Base-by-base conservation (phyloP, 2,329 filamentous ascomycete genomes). In the Coleophoma eucalyptorum region DNA sequence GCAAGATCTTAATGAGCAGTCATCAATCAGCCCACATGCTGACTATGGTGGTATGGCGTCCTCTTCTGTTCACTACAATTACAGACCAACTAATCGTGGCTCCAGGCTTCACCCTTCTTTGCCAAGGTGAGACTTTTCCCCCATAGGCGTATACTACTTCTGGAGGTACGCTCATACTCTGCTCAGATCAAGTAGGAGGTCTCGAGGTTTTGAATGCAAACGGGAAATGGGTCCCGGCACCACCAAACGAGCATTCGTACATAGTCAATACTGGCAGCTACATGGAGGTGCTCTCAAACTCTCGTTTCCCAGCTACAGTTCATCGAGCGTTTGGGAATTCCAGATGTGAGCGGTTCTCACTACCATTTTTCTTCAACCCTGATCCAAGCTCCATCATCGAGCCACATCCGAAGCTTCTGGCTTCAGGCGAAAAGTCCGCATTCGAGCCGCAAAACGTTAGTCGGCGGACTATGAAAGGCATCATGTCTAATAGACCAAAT, bases 231-330 rank as follows among this genome's bases (percentile, higher is more conserved):
- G 61, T 75, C 6, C 49, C 67, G 0, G 72, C 70, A 10, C 69
- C 71, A 1, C 71, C 70, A 49, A 58, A 73, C 5, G 65, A 66
- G 0, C 65, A 64, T 12, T 69, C 66, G 0, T 64, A 74, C 10
- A 68, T 75, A 0, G 70, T 74, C 20, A 75, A 74, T 52, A 69
- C 74, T 35, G 72, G 71, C 12, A 70, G 75, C 51, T 60, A 73
- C 38, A 68, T 74, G 63, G 67, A 67, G 16, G 58, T 60, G 34
- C 65, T 71, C 5, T 72, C 67, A n/a, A 69, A 69, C 15, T 68
- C 67, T 5, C 55, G 64, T 26, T 72, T 72, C 52, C 66, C 69
- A 15, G 71, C 70, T n/a, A 74, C 72, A 1, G 67, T 69, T 64
- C 71, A 74, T 58, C 67, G 71, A 5, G 72, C 74, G 6, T 53